Conservation (phyloP, 257 asterid genomes). For the Plantago major region DNA sequence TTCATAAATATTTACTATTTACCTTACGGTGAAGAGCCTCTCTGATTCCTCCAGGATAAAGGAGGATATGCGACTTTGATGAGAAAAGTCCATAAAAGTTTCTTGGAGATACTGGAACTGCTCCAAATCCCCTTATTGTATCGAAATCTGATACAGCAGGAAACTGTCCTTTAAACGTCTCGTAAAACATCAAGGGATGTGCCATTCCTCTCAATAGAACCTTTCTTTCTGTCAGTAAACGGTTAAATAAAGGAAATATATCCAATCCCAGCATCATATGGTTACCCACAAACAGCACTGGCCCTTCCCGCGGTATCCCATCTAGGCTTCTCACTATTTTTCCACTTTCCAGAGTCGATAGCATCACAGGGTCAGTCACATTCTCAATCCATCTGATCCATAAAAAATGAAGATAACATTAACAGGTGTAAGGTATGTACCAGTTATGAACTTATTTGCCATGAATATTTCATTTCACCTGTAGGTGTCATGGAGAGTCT, state of each 20-base stretch:
- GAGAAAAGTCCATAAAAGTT: conserved; percentile 70
- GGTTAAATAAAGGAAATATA: conserved; percentile 47
- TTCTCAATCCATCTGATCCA: conserved; percentile 46
- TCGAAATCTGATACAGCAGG: conserved; percentile 58
- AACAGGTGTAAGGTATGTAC: not conserved
- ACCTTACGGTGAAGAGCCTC: conserved; percentile 96
- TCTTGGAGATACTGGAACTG: conserved; percentile 84
- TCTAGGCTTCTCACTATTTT: conserved; percentile 60
- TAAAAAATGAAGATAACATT: not conserved
- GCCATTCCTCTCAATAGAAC: conserved; percentile 75
- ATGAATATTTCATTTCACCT: conserved; percentile 28
- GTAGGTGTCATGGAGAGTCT: conserved; percentile 35
- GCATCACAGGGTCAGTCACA: conserved; percentile 57
- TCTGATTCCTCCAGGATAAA: conserved; percentile 88
- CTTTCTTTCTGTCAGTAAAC: conserved; percentile 56
- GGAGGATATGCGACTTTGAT: conserved; percentile 57
- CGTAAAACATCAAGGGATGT: conserved; percentile 61
- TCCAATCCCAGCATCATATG: conserved; percentile 94
- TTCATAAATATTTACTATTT: not conserved
- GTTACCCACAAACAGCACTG: conserved; percentile 71
- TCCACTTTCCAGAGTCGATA: conserved; percentile 66
- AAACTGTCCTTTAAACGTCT: conserved; percentile 39
- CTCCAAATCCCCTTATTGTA: conserved; percentile 58
- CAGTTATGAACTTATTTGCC: not conserved
- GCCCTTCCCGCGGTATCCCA: conserved; percentile 85